A percentile compares a stretch with the other conserved stretches of the same genome.
Conservation (phyloP, 352 stramenopile species). For the Phytophthora crassamura region DNA sequence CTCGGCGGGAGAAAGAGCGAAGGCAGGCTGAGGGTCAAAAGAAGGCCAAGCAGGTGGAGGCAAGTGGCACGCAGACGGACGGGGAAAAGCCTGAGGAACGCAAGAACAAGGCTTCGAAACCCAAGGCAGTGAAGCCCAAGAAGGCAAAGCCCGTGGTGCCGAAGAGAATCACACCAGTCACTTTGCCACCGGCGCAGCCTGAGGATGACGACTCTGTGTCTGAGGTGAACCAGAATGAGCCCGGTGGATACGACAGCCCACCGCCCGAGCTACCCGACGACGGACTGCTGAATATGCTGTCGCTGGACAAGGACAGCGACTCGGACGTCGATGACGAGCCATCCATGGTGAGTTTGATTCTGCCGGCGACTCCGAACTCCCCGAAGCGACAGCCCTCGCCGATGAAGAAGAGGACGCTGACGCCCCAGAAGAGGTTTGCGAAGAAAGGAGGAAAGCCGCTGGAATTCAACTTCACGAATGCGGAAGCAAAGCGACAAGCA, state of each 20-base stretch:
- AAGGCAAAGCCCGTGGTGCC: constrained; percentile 13
- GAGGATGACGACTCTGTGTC: constrained; percentile 16
- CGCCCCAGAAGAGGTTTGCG: constrained; percentile 31
- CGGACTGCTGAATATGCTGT: constrained; percentile 64
- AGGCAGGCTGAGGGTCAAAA: constrained; percentile 14
- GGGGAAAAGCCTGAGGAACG: constrained; percentile 19
- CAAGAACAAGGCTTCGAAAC: constrained; percentile 17
- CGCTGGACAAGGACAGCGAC: constrained; percentile 63
- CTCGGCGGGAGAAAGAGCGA: constrained; percentile 6
- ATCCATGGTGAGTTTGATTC: constrained; percentile 61
- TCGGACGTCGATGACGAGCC: constrained; percentile 56
- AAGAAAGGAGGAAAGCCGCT: constrained; percentile 34
- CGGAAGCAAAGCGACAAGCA: constrained; percentile 43
- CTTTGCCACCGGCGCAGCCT: constrained; percentile 15
- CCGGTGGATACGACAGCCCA: constrained; percentile 26
- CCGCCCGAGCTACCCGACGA: constrained; percentile 42
- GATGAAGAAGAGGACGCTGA: constrained; percentile 34
- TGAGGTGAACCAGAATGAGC: constrained; percentile 29
- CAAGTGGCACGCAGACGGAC: constrained; percentile 15
- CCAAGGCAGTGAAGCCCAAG: constrained; percentile 5
- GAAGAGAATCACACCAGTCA: constrained; percentile 31
- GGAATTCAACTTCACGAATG: constrained; percentile 65
- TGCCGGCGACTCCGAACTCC: constrained; percentile 42
- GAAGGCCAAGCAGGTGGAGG: constrained; percentile 18
- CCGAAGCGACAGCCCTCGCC: constrained; percentile 29